Evolutionary conservation across 2,329 filamentous ascomycete species (phyloP), one percentile per base, ranked within the genome.

Genomic region (Ascochyta pisi): DNA sequence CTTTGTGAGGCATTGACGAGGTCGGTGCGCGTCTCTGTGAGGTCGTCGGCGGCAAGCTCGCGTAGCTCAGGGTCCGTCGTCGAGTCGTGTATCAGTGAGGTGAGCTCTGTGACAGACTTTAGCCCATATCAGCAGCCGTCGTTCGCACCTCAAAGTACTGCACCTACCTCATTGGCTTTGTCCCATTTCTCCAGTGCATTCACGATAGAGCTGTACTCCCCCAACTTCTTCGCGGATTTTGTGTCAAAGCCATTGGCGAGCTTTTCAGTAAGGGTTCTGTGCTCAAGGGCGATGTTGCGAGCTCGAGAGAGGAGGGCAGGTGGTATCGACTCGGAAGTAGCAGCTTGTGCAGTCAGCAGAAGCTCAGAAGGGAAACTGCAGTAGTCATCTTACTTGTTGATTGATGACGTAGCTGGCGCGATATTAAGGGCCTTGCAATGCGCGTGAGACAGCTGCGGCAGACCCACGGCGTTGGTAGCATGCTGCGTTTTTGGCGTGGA

Each of bases 71-170:
- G 64, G 63, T 89, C 86, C 59, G 84, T 83, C 19, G 78, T 74
- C 2, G 82, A 78, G 61, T 96, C 92, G n/a, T 83, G 79, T 10
- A 96, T 87, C 49, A 99, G 83, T 8, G 87, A 82, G 10, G 88
- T 86, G 48, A 99, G 84, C 76, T 98, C 95, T 44, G 73, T 57
- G 50, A 86, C 77, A 44, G 84, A 81, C 78, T 85, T 55, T 68
- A 46, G 54, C 55, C 54, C 34, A 59, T 29, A 65, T 73, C 65
- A 69, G 66, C 51, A 59, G 24, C n/a, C 39, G 26, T 45, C 46
- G 47, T 29, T 42, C 40, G 41, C 5, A 9, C 43, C 15, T 31
- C 9, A 23, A 43, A 22, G 26, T 15, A 22, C 16, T 29, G 10
- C 19, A 64, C 76, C 54, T 59, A 85, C 83, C 72, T 86, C 81